A percentile compares a stretch with the other conserved stretches of the same genome.
Conservation (phyloP, 768 basidiomycete genomes). For the Podaxis pistillaris region DNA sequence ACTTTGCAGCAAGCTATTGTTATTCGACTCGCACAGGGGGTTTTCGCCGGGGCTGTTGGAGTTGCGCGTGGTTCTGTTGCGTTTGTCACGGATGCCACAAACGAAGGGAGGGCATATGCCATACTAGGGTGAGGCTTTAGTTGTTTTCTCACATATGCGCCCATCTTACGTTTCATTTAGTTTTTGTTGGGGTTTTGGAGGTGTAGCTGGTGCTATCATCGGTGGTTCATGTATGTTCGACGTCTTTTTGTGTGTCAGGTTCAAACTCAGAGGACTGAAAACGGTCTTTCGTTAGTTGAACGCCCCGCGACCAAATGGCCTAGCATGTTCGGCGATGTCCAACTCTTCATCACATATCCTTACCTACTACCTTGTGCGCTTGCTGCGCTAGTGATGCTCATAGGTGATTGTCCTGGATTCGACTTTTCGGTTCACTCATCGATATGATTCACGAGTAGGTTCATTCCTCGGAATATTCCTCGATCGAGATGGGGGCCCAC, state of each 20-base stretch:
- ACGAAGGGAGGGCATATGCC: constrained; percentile 94
- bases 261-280: constrained; percentile 15
- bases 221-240: constrained; percentile 74
- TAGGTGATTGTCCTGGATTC: constrained; percentile 41
- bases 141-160: constrained; percentile 4
- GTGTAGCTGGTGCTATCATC: constrained; percentile 85
- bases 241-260: background rate
- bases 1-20: constrained; percentile 77
- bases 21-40: constrained; percentile 85
- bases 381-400: constrained; percentile 73
- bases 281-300: constrained; percentile 54
- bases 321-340: constrained; percentile 57
- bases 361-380: constrained; percentile 87
- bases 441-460: constrained; percentile 42
- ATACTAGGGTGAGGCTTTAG: constrained; percentile 66
- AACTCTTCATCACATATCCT: constrained; percentile 77
- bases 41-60: constrained; percentile 92
- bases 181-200: constrained; percentile 96
- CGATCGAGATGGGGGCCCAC: constrained; percentile 86
- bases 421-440: background rate
- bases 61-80: constrained; percentile 89
- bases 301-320: constrained; percentile 89
- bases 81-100: constrained; percentile 85
- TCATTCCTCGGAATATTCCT: constrained; percentile 87
- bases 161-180: constrained; percentile 32